Evolutionary conservation across 2,329 filamentous ascomycete genomes (phyloP).

Genomic region (Dothideomycetes sp.): DNA sequence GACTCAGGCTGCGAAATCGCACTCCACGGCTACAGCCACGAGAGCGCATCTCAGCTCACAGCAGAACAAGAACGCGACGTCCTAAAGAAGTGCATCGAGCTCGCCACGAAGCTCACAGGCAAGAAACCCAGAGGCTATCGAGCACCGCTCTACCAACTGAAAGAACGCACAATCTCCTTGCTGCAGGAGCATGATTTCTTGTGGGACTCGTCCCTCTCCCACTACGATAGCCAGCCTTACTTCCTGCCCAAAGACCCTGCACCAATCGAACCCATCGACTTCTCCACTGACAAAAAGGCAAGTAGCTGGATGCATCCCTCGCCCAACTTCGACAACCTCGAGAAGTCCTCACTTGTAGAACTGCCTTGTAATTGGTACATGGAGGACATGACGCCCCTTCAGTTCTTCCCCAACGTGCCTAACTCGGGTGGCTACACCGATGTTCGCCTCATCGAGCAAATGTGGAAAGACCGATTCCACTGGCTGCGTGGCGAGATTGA

Average conservation of each 20-base stretch:
- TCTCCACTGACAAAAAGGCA: conserved; percentile 24
- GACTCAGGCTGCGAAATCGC: conserved; percentile 44
- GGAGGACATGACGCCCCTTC: conserved; percentile 41
- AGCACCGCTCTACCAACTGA: conserved; percentile 40
- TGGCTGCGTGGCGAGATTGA: conserved; percentile 36
- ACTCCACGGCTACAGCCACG: conserved; percentile 39
- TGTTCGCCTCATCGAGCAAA: conserved; percentile 44
- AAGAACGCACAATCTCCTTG: conserved; percentile 36
- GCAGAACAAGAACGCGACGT: conserved; percentile 40
- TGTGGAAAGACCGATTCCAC: conserved; percentile 50
- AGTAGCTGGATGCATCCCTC: conserved; percentile 35
- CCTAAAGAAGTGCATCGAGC: conserved; percentile 34
- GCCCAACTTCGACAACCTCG: conserved; percentile 16
- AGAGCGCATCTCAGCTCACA: conserved; percentile 35
- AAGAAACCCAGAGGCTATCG: conserved; percentile 39
- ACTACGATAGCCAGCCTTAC: conserved; percentile 41
- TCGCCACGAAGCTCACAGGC: conserved; percentile 33
- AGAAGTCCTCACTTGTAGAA: conserved; percentile 28
- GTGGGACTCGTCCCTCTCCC: conserved; percentile 41
- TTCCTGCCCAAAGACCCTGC: conserved; percentile 30
- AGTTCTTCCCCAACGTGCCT: conserved; percentile 33
- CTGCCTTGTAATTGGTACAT: conserved; percentile 41
- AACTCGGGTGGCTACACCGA: conserved; percentile 51
- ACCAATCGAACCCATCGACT: conserved; percentile 30
- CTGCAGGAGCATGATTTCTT: conserved; percentile 39